Conservation (phyloP, 805 yeast genomes). For the Teunomyces funiuensis region DNA sequence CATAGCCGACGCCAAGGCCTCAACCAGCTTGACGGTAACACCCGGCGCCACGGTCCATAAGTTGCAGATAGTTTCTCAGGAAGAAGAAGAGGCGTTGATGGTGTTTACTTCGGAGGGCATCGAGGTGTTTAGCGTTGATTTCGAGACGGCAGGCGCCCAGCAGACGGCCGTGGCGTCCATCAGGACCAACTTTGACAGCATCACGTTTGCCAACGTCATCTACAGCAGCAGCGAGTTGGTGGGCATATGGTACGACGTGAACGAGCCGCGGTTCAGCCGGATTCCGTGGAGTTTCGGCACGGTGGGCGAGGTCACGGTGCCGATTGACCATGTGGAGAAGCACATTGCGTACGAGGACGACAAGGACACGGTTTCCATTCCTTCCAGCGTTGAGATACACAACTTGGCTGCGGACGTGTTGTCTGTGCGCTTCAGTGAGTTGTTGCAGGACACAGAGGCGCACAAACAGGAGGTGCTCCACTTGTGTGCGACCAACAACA, state of each 20-base stretch:
- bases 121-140: conserved; percentile 25
- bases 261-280: conserved; percentile 24
- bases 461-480: conserved; percentile 17
- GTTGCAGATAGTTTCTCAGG: conserved; percentile 22
- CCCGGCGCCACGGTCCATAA: conserved; percentile 22
- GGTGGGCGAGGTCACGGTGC: conserved; percentile 12
- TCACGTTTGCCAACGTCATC: conserved; percentile 26
- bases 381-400: conserved; percentile 20
- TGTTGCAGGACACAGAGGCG: conserved; percentile 12
- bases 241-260: conserved; percentile 41
- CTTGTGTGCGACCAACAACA: conserved; percentile 29
- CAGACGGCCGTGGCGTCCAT: conserved; percentile 13
- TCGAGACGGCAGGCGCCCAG: conserved; percentile 7
- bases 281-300: conserved; percentile 15
- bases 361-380: conserved; percentile 15
- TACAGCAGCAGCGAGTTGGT: conserved; percentile 31
- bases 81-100: conserved; percentile 21
- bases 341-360: conserved; percentile 12
- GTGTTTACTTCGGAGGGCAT: conserved; percentile 32
- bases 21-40: conserved; percentile 33
- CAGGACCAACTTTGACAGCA: conserved; percentile 14
- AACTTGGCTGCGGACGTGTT: conserved; percentile 26
- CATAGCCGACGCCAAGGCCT: conserved; percentile 22
- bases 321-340: conserved; percentile 8
- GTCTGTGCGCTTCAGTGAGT: conserved; percentile 14